Percentiles rank a stretch among this genome's conserved stretches.
phyloP scores from a whole-genome alignment of 768 basidiomycete genomes.

The Mycena rosella region DNA sequence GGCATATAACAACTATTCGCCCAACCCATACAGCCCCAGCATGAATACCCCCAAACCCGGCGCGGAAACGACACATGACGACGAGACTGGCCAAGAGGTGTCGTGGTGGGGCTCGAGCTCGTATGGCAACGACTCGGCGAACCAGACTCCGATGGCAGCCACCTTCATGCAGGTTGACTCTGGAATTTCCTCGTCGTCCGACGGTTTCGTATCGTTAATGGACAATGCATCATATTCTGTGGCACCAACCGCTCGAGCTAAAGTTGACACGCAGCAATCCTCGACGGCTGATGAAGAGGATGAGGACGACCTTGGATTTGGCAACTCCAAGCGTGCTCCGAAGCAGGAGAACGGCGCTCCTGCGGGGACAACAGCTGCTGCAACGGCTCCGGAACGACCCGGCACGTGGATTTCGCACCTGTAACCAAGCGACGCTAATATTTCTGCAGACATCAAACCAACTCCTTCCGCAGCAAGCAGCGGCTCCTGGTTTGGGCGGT shows the following conservation, averaged over 20 bases:
- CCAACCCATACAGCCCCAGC: conserved; percentile 49
- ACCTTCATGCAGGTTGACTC: conserved; percentile 71
- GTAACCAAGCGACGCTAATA: not conserved
- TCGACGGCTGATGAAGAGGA: conserved; percentile 71
- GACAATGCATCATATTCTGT: conserved; percentile 65
- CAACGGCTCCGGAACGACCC: conserved; percentile 41
- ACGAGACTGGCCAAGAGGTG: conserved; percentile 52
- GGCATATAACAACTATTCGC: conserved; percentile 54
- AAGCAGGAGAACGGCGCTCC: conserved; percentile 44
- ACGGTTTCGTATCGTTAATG: conserved; percentile 89
- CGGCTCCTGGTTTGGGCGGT: conserved; percentile 85
- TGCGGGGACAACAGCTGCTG: conserved; percentile 37
- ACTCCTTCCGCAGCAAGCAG: conserved; percentile 48
- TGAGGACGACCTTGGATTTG: conserved; percentile 92
- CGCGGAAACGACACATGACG: conserved; percentile 36
- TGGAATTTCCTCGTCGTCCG: conserved; percentile 55
- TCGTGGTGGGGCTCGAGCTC: conserved; percentile 76
- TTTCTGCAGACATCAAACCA: conserved; percentile 26
- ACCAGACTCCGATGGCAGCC: conserved; percentile 76
- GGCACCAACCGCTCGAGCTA: conserved; percentile 42
- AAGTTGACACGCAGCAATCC: conserved; percentile 17
- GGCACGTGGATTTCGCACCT: conserved; percentile 40
- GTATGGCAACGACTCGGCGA: conserved; percentile 49
- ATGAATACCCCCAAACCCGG: conserved; percentile 50
- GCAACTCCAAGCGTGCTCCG: conserved; percentile 70